Percentiles rank a stretch among this genome's conserved stretches.
Evolutionary conservation across 2,329 filamentous ascomycete genomes (phyloP).

Genomic region (Phaeophleospora eucalypticola): DNA sequence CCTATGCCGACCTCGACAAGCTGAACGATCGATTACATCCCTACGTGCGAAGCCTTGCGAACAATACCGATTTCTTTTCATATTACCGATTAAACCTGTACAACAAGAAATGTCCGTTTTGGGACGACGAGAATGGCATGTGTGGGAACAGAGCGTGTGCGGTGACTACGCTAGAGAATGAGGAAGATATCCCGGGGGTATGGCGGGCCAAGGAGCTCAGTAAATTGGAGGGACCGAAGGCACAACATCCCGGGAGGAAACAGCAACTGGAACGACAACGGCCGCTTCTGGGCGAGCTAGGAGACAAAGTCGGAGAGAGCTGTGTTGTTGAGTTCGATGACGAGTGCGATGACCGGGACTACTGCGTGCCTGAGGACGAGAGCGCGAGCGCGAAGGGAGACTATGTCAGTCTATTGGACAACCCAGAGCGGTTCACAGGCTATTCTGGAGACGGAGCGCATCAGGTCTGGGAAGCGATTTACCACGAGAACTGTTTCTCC

Average conservation of each 20-base stretch:
- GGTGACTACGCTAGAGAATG: constrained; percentile 90
- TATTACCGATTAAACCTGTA: constrained; percentile 95
- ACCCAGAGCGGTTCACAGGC: constrained; percentile 92
- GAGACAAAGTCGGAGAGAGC: constrained; percentile 84
- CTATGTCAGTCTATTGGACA: constrained; percentile 90
- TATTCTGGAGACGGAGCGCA: constrained; percentile 79
- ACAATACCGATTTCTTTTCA: constrained; percentile 93
- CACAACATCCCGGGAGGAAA: constrained; percentile 77
- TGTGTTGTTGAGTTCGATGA: constrained; percentile 97
- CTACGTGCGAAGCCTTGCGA: constrained; percentile 73
- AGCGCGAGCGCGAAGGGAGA: constrained; percentile 81
- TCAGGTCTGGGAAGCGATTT: constrained; percentile 95
- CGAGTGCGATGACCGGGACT: constrained; percentile 93
- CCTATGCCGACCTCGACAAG: constrained; percentile 82
- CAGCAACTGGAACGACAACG: constrained; percentile 66
- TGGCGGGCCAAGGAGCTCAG: constrained; percentile 91
- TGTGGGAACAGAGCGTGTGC: constrained; percentile 97
- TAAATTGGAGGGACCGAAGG: constrained; percentile 85
- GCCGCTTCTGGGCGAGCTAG: constrained; percentile 77
- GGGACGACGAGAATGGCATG: constrained; percentile 87
- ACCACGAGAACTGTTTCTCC: constrained; percentile 93
- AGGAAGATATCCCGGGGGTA: constrained; percentile 85
- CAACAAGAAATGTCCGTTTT: constrained; percentile 92
- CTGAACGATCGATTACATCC: constrained; percentile 76
- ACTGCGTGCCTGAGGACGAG: constrained; percentile 94